phyloP scores from a whole-genome alignment of 495 filamentous ascomycete genomes.

The Chaetomium fimeti region DNA sequence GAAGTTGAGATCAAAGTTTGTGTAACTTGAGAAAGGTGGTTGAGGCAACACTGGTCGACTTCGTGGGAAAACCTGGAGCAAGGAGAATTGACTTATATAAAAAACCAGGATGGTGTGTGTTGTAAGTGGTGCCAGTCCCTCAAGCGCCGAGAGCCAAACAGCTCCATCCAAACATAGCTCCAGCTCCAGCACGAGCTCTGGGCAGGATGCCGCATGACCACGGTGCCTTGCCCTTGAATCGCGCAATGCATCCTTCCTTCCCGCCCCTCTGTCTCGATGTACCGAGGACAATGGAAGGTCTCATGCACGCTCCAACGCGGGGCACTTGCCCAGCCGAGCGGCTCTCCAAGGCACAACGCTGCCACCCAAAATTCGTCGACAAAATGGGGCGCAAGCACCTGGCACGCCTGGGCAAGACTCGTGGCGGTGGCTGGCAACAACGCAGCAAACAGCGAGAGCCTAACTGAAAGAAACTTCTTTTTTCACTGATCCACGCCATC shows the following conservation, averaged over 20 bases:
- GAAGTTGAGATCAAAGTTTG: not conserved
- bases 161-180: slow-evolving; percentile 20
- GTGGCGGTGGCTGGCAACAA: not conserved
- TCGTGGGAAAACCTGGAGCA: not conserved
- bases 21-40: not conserved
- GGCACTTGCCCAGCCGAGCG: no score
- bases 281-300: no score
- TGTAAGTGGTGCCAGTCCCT: slow-evolving; percentile 14
- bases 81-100: slow-evolving; percentile 11
- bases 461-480: not conserved
- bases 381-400: not conserved
- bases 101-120: slow-evolving; percentile 7
- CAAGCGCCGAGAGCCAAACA: not conserved
- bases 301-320: no score
- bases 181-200: slow-evolving; percentile 20
- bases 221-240: slow-evolving; percentile 5
- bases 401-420: slow-evolving; percentile 5
- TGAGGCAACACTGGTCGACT: slow-evolving; percentile 6
- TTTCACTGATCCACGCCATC: not conserved
- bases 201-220: slow-evolving; percentile 24
- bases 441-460: not conserved
- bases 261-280: no score
- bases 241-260: slow-evolving; percentile 1
- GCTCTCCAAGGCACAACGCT: not conserved
- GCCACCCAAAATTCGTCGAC: not conserved